phyloP scores from a whole-genome alignment of 208 protist genomes.

The Phytomonas serpens region DNA sequence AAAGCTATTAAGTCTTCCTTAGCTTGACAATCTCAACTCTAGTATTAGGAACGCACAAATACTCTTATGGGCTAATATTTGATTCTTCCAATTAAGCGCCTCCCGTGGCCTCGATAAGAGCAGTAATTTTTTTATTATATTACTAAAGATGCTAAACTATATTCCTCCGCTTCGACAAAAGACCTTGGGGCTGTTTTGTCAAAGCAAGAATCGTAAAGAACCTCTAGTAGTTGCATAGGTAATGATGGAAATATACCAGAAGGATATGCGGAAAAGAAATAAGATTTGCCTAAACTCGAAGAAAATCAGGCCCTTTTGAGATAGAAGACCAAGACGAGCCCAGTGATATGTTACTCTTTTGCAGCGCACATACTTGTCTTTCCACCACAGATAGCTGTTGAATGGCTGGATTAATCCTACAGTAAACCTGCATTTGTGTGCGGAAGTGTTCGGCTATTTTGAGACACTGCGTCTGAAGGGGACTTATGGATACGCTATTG shows the following conservation, averaged over 20 bases:
- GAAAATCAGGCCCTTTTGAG: slow-evolving; percentile 12
- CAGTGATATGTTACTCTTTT: slow-evolving; percentile 29
- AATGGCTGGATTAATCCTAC: slow-evolving; percentile 26
- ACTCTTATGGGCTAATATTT: not conserved
- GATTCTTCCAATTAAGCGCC: not conserved
- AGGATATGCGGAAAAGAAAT: not conserved
- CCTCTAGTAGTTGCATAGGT: not conserved
- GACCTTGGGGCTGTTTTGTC: not conserved
- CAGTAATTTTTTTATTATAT: not conserved
- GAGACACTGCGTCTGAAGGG: slow-evolving; percentile 30
- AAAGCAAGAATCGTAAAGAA: not conserved
- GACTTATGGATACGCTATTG: not conserved
- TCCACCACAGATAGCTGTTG: slow-evolving; percentile 22
- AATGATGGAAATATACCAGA: not conserved
- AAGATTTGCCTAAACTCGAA: not conserved
- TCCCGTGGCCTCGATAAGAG: not conserved
- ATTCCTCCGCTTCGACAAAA: not conserved
- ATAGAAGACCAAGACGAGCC: slow-evolving; percentile 17
- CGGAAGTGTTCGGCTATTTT: slow-evolving; percentile 46
- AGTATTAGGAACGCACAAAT: not conserved
- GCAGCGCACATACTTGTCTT: slow-evolving; percentile 19
- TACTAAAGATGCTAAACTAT: not conserved
- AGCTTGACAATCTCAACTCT: not conserved
- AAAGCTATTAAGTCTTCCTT: not conserved
- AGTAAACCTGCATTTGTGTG: slow-evolving; percentile 62